Evolutionary conservation across 164 flowering plant species (phyloP), one percentile per base, ranked within the genome.

Genomic region (Sextonia rubra): DNA sequence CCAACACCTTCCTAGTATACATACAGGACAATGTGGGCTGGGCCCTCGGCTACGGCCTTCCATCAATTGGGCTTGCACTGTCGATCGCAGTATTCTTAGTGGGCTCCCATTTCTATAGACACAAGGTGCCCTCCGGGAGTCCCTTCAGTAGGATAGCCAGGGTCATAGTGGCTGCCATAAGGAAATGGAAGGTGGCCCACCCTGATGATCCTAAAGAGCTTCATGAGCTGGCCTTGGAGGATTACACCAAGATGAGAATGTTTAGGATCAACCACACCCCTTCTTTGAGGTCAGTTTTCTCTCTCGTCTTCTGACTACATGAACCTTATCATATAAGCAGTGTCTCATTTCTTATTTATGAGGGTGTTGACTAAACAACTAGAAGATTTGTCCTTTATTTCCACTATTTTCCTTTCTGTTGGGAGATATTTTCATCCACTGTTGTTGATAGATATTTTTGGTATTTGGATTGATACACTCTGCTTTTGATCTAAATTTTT

Each of bases 11-110:
- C 71, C 67, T 88, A 29, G 77, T 88, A 0, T 88, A 87, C 81
- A 74, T 86, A n/a, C 92, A 87, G 79, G 90, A 86, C 74, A 85
- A 80, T 60, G 87, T 85, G 11, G 86, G 88, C 1, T 86, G 84
- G 85, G 14, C 69, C 9, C 47, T 87, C 8, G 89, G 89, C 52
- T 86, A 86, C 71, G 89, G 79, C 8, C 74, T 86, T 24, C 85
- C 91, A 2, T 83, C 88, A 0, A 1, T 79, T 0, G 90, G 86
- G 66, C 84, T 86, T 1, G 69, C 76, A 0, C 2, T 88, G 8
- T 80, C 90, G 0, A 48, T 86, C 20, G 0, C 68, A 1, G 73
- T 88, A 22, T 86, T 88, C 74, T 27, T 88, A 74, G 68, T 68
- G 2, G 92, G 90, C 4, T 83, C 86, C 4, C 81, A 72, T 8